Evolutionary conservation across 768 basidiomycete genomes (phyloP).

Genomic region (Lentinula boryana): DNA sequence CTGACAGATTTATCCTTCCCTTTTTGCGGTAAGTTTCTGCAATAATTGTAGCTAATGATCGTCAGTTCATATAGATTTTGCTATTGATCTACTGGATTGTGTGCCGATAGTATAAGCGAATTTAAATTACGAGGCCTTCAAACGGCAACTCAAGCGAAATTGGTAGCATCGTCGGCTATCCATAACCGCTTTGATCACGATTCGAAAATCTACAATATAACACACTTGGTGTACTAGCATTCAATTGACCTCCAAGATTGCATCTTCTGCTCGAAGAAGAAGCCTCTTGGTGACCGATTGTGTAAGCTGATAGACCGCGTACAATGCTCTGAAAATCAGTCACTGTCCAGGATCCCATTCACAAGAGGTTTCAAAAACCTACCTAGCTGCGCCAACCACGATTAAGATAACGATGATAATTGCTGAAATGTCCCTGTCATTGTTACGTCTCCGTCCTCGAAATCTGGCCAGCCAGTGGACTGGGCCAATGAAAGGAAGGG

Average conservation of each 20-base stretch:
- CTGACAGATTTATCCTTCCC: too few species aligned
- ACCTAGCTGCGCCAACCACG: conserved; percentile 60
- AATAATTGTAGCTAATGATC: too few species aligned
- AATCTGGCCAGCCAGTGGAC: conserved; percentile 67
- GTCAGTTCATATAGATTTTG: too few species aligned
- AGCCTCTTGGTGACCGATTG: conserved; percentile 52
- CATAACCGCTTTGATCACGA: background rate
- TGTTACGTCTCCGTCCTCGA: conserved; percentile 50
- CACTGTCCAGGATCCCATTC: background rate
- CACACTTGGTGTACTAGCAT: background rate
- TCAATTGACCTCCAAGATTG: conserved; percentile 70
- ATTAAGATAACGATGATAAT: conserved; percentile 57
- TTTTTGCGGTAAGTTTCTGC: too few species aligned
- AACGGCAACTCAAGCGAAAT: background rate
- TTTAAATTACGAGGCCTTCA: too few species aligned
- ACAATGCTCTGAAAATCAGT: conserved; percentile 47
- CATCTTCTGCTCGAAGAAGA: conserved; percentile 70
- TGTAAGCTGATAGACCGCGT: conserved; percentile 64
- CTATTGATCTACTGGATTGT: too few species aligned
- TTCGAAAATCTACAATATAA: too few species aligned
- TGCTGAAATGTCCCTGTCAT: conserved; percentile 59
- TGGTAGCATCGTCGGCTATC: background rate
- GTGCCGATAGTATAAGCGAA: too few species aligned
- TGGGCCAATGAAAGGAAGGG: conserved; percentile 59
- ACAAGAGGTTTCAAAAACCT: conserved; percentile 10